phyloP scores from a whole-genome alignment of 495 filamentous ascomycete genomes.

The Penicillium canescens region DNA sequence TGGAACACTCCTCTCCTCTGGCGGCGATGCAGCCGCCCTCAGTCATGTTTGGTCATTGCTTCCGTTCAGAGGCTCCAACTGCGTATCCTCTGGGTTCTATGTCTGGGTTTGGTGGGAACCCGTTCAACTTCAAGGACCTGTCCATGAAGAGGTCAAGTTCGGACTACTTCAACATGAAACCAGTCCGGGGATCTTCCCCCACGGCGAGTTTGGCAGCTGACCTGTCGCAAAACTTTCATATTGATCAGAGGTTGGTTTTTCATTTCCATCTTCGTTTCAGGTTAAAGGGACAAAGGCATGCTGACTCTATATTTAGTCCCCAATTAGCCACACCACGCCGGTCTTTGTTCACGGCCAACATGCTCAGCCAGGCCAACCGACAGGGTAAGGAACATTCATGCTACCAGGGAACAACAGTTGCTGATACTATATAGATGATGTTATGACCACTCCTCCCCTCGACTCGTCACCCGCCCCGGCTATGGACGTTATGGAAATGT shows the following conservation, averaged over 20 bases:
- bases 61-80: constrained; percentile 52
- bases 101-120: constrained; percentile 59
- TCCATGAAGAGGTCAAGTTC: constrained; percentile 63
- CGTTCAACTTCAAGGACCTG: constrained; percentile 72
- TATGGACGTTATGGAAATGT: constrained; percentile 91
- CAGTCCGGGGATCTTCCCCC: constrained; percentile 82
- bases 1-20: constrained; percentile 93
- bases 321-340: constrained; percentile 88
- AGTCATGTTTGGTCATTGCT: constrained; percentile 56
- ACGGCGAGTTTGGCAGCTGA: constrained; percentile 88
- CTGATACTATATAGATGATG: constrained; percentile 49
- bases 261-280: background rate
- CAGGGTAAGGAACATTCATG: constrained; percentile 60
- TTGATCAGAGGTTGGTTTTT: constrained; percentile 76
- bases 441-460: constrained; percentile 79
- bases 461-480: constrained; percentile 72
- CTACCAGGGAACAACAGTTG: constrained; percentile 6
- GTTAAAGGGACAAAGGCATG: constrained; percentile 10
- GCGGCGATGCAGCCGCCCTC: constrained; percentile 89
- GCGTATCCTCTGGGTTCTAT: constrained; percentile 46
- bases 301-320: constrained; percentile 62
- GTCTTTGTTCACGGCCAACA: constrained; percentile 83
- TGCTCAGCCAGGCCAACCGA: constrained; percentile 65
- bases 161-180: constrained; percentile 78
- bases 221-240: constrained; percentile 93